phyloP scores from a whole-genome alignment of 139 green algal genomes.

The Ostreobium quekettii region DNA sequence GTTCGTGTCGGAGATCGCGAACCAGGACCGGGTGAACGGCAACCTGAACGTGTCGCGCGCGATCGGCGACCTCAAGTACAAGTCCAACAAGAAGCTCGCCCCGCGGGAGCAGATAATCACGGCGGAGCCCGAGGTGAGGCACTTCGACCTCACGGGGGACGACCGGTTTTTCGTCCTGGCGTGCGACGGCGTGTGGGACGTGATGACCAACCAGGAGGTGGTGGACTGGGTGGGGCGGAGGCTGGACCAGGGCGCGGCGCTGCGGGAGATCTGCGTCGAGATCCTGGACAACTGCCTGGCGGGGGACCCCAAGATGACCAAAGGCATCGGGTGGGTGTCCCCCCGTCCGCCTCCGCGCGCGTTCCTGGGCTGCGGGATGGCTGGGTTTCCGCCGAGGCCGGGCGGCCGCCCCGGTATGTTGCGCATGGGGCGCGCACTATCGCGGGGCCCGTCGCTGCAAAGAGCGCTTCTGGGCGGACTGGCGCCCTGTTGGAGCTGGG shows the following conservation, averaged over 20 bases:
- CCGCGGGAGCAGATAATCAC: constrained; percentile 55
- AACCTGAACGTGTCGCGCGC: constrained; percentile 91
- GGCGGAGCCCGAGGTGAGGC: constrained; percentile 42
- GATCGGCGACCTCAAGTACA: constrained; percentile 95
- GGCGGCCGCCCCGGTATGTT: too few species aligned
- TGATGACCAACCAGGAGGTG: constrained; percentile 81
- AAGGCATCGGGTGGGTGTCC: constrained; percentile 84
- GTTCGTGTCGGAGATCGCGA: constrained; percentile 39
- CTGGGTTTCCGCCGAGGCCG: too few species aligned
- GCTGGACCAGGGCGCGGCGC: constrained; percentile 40
- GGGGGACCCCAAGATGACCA: constrained; percentile 64
- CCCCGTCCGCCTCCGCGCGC: too few species aligned
- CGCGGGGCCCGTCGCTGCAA: too few species aligned
- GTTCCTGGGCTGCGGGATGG: too few species aligned
- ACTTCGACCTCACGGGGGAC: constrained; percentile 34
- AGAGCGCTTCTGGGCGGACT: too few species aligned
- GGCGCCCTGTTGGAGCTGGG: too few species aligned
- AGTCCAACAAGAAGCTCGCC: constrained; percentile 56
- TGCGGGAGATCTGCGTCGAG: constrained; percentile 44
- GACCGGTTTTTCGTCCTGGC: constrained; percentile 89
- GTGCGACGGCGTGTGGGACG: constrained; percentile 91
- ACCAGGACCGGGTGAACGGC: constrained; percentile 73
- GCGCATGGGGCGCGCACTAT: too few species aligned
- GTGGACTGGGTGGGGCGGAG: constrained; percentile 70
- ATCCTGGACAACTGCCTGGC: constrained; percentile 85